These are phyloP conservation scores for Beauveria sp. DNA, from an alignment of 2,329 filamentous ascomycete genomes.

Conservation along the genomic window DNA sequence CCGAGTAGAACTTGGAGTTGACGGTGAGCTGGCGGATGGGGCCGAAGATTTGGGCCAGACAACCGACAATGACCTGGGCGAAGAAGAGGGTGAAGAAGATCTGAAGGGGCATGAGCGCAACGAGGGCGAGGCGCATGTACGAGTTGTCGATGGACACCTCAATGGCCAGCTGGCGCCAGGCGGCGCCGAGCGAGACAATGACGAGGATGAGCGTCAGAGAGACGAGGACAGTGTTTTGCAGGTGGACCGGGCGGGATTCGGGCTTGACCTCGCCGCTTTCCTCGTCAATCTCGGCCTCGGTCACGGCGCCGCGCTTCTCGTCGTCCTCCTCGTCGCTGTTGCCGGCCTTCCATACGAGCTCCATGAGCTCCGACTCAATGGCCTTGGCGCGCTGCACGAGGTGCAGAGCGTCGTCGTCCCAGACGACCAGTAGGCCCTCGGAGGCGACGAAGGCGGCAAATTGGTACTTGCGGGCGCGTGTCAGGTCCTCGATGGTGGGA, in stretches of 20 bases:
- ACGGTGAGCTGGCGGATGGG: slow-evolving; percentile 63
- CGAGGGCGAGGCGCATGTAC: slow-evolving; percentile 56
- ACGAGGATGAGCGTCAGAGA: slow-evolving; percentile 59
- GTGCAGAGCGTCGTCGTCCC: slow-evolving; percentile 73
- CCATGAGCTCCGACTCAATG: slow-evolving; percentile 71
- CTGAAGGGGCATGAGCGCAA: slow-evolving; percentile 61
- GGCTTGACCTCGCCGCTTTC: slow-evolving; percentile 61
- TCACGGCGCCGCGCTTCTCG: slow-evolving; percentile 40
- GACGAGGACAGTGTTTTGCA: slow-evolving; percentile 64
- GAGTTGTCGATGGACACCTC: slow-evolving; percentile 58
- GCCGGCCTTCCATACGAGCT: slow-evolving; percentile 63
- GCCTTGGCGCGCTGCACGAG: slow-evolving; percentile 60
- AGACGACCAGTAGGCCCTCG: slow-evolving; percentile 65
- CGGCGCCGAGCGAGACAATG: slow-evolving; percentile 58
- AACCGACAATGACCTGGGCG: slow-evolving; percentile 68
- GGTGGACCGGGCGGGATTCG: slow-evolving; percentile 57
- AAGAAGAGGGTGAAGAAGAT: slow-evolving; percentile 81
- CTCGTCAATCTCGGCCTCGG: slow-evolving; percentile 56
- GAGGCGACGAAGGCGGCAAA: slow-evolving; percentile 72
- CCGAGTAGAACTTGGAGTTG: slow-evolving; percentile 80
- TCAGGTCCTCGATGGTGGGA: slow-evolving; percentile 62
- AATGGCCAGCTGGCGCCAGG: slow-evolving; percentile 61
- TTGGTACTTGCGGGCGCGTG: slow-evolving; percentile 66
- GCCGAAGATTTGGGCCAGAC: slow-evolving; percentile 67
- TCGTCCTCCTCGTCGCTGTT: slow-evolving; percentile 45